Evolutionary conservation across 345 rosid genomes (phyloP).

Genomic region (Eutrema yunnanense): DNA sequence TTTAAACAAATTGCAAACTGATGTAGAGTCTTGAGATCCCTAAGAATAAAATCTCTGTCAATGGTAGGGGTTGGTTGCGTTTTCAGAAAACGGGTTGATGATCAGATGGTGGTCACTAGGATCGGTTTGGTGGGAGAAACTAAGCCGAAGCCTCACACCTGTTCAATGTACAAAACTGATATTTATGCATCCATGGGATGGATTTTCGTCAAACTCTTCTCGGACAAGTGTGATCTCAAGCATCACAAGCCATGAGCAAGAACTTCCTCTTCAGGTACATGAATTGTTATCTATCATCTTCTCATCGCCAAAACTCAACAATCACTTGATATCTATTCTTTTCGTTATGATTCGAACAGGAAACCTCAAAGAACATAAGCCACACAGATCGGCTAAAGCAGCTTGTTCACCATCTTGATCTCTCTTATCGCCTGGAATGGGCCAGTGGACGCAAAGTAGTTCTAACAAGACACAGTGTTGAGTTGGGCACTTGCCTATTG

Average conservation of each 20-base stretch:
- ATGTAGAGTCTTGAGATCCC: not conserved
- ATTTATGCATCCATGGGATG: constrained; percentile 88
- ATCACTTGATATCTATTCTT: not conserved
- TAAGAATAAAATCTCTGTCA: not conserved
- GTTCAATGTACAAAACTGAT: constrained; percentile 88
- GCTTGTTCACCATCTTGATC: constrained; percentile 63
- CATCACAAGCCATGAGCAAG: constrained; percentile 44
- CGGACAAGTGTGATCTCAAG: constrained; percentile 75
- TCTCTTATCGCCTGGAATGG: constrained; percentile 77
- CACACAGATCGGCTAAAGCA: constrained; percentile 42
- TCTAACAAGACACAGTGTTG: constrained; percentile 55
- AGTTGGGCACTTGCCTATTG: constrained; percentile 58
- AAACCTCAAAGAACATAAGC: constrained; percentile 34
- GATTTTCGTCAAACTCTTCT: constrained; percentile 67
- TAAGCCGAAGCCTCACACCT: constrained; percentile 72
- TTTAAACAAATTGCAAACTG: not conserved
- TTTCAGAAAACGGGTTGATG: constrained; percentile 91
- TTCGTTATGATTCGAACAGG: constrained; percentile 33
- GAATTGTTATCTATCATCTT: not conserved
- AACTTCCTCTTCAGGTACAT: constrained; percentile 18
- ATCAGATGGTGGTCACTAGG: constrained; percentile 95
- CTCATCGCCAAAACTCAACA: not conserved
- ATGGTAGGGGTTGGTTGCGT: constrained; percentile 79
- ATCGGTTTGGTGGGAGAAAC: constrained; percentile 95
- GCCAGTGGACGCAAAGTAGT: constrained; percentile 48